phyloP scores from a whole-genome alignment of 2,329 filamentous ascomycete species.

The Colletotrichum sp. region DNA sequence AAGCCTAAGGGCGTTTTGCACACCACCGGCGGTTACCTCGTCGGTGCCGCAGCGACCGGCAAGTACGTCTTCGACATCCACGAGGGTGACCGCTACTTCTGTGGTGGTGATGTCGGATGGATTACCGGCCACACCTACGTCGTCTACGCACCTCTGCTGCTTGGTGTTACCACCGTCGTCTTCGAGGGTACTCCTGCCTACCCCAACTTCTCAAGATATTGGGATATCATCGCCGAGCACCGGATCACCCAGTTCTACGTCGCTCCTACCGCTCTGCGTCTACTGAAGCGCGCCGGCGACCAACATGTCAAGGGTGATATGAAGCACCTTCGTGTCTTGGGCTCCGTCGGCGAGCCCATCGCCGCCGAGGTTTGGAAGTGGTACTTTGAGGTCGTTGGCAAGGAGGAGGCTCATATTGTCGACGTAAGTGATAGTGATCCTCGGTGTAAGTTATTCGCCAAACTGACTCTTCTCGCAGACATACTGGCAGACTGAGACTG shows the following conservation, averaged over 20 bases:
- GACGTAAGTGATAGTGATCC: constrained; percentile 70
- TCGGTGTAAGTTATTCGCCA: background rate
- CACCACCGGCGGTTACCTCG: constrained; percentile 92
- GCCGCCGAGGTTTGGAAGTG: constrained; percentile 99
- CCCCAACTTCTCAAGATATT: constrained; percentile 97
- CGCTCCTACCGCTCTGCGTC: constrained; percentile 87
- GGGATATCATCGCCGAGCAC: constrained; percentile 97
- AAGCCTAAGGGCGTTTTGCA: constrained; percentile 99
- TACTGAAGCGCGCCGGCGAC: constrained; percentile 94
- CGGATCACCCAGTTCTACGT: constrained; percentile 98
- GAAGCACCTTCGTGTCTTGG: constrained; percentile 86
- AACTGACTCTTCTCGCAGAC: constrained; percentile 61
- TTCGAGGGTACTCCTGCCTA: constrained; percentile 98
- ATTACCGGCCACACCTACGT: constrained; percentile 99
- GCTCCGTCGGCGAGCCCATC: constrained; percentile 96
- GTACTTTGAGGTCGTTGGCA: constrained; percentile 96
- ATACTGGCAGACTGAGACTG: constrained; percentile 99
- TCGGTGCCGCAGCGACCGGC: constrained; percentile 90
- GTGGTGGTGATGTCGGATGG: constrained; percentile 97
- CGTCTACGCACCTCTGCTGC: constrained; percentile 90
- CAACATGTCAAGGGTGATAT: constrained; percentile 90
- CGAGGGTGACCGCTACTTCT: constrained; percentile 92
- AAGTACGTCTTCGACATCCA: constrained; percentile 99
- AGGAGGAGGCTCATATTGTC: constrained; percentile 89
- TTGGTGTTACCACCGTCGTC: constrained; percentile 93